Percentiles rank a stretch among this genome's conserved stretches.
Conservation (phyloP, 257 asterid genomes). For the Pogostemon cablin region DNA sequence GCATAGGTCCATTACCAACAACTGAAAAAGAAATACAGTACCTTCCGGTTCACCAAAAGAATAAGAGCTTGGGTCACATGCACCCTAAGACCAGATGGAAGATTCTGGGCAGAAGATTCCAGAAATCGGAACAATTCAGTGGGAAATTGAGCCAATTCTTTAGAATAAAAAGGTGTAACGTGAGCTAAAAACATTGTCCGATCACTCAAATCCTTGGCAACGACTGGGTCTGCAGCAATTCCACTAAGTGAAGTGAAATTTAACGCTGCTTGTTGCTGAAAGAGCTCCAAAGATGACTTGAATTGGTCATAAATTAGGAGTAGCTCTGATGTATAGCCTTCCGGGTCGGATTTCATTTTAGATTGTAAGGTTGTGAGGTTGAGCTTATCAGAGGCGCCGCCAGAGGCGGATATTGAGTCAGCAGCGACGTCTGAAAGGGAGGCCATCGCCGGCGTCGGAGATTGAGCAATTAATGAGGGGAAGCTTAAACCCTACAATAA, state of each 20-base stretch:
- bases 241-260: slow-evolving; percentile 82
- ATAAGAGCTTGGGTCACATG: slow-evolving; percentile 73
- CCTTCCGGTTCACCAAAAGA: slow-evolving; percentile 76
- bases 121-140: slow-evolving; percentile 64
- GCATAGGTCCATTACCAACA: neutral
- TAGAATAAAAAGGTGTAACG: slow-evolving; percentile 69
- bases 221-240: slow-evolving; percentile 56
- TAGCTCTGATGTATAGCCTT: slow-evolving; percentile 77
- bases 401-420: slow-evolving; percentile 60
- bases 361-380: slow-evolving; percentile 69
- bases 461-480: neutral
- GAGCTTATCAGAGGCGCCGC: slow-evolving; percentile 59
- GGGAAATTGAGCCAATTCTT: slow-evolving; percentile 56
- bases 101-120: slow-evolving; percentile 56
- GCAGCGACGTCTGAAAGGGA: slow-evolving; percentile 32
- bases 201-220: slow-evolving; percentile 77
- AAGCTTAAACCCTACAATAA: too few species aligned
- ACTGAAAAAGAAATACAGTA: slow-evolving; percentile 7
- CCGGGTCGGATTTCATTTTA: slow-evolving; percentile 85
- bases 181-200: slow-evolving; percentile 80
- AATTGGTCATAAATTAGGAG: slow-evolving; percentile 65
- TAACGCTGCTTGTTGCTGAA: slow-evolving; percentile 76
- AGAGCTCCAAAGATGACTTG: slow-evolving; percentile 77
- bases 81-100: slow-evolving; percentile 75
- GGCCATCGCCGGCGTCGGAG: slow-evolving; percentile 38